phyloP scores from a whole-genome alignment of 169 alveolate genomes.

The Cryptosporidium meleagridis region DNA sequence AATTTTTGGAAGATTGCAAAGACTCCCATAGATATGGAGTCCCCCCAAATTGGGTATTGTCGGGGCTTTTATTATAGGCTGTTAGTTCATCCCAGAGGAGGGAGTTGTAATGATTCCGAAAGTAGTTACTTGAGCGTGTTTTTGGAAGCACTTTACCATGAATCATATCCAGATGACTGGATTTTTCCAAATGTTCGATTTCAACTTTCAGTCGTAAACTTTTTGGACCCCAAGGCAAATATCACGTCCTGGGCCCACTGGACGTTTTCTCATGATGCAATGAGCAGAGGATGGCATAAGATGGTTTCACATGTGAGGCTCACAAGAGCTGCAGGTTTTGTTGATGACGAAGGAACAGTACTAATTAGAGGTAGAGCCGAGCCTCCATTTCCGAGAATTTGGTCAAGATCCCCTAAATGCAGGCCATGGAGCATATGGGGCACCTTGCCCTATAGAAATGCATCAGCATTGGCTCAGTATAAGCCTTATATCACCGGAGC shows the following conservation, averaged over 20 bases:
- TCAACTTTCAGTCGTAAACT: constrained; percentile 90
- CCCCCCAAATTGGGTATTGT: constrained; percentile 90
- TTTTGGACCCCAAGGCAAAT: constrained; percentile 87
- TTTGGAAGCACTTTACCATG: constrained; percentile 90
- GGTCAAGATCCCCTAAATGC: constrained; percentile 87
- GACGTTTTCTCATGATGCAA: constrained; percentile 90
- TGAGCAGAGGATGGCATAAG: constrained; percentile 92
- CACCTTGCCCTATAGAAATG: constrained; percentile 77
- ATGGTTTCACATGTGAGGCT: constrained; percentile 90
- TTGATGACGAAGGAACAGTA: constrained; percentile 91
- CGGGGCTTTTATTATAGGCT: constrained; percentile 88
- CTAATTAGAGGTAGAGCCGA: constrained; percentile 91
- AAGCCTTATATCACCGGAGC: constrained; percentile 9
- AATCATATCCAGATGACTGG: constrained; percentile 92
- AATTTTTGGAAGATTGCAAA: constrained; percentile 91
- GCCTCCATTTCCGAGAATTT: constrained; percentile 88
- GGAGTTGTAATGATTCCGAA: constrained; percentile 89
- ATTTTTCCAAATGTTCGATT: constrained; percentile 91
- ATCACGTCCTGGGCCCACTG: constrained; percentile 93
- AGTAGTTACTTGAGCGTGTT: constrained; percentile 88
- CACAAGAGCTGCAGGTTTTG: constrained; percentile 88
- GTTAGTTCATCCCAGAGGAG: constrained; percentile 91
- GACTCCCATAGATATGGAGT: constrained; percentile 89
- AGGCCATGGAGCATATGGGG: constrained; percentile 90
- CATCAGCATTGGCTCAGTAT: constrained; percentile 58